These are phyloP conservation scores for Eugenia klotzschiana DNA, from an alignment of 441 rosid species.

Conservation along the genomic window DNA sequence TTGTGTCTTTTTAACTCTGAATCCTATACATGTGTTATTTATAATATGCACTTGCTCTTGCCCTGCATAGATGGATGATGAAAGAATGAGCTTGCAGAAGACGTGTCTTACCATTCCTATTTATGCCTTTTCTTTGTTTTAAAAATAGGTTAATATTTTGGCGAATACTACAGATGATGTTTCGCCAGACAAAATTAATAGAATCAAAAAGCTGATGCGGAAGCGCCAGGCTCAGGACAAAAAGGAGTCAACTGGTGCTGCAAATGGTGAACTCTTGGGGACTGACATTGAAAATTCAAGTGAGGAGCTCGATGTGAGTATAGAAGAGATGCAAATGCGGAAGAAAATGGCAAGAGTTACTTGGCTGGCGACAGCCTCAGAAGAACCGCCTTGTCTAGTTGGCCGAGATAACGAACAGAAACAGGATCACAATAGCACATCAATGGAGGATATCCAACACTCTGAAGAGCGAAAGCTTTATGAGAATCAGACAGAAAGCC, in stretches of 20 bases:
- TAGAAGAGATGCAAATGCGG: conserved; percentile 20
- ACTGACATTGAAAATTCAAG: conserved; percentile 21
- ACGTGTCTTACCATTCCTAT: conserved; percentile 4
- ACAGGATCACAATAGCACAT: conserved; percentile 22
- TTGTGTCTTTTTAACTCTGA: background rate
- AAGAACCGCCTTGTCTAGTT: conserved; percentile 6
- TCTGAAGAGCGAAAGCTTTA: conserved; percentile 14
- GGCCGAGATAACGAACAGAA: conserved; percentile 18
- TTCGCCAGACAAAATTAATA: conserved; percentile 67
- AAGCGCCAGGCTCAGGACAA: conserved; percentile 33
- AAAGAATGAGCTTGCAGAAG: background rate
- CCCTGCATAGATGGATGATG: background rate
- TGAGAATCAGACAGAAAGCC: conserved; percentile 16
- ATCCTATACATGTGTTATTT: background rate
- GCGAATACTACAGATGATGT: conserved; percentile 65
- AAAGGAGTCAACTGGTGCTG: conserved; percentile 6
- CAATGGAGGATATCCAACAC: conserved; percentile 24
- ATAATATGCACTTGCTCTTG: background rate
- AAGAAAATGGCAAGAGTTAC: conserved; percentile 30
- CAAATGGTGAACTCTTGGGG: conserved; percentile 10
- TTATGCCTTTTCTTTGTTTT: conserved; percentile 12
- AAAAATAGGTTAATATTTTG: conserved; percentile 80
- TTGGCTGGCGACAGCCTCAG: conserved; percentile 23
- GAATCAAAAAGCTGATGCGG: conserved; percentile 58
- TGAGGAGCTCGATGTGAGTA: conserved; percentile 13